Conservation (phyloP, 129 eudicot genomes). For the Lactuca sativa region DNA sequence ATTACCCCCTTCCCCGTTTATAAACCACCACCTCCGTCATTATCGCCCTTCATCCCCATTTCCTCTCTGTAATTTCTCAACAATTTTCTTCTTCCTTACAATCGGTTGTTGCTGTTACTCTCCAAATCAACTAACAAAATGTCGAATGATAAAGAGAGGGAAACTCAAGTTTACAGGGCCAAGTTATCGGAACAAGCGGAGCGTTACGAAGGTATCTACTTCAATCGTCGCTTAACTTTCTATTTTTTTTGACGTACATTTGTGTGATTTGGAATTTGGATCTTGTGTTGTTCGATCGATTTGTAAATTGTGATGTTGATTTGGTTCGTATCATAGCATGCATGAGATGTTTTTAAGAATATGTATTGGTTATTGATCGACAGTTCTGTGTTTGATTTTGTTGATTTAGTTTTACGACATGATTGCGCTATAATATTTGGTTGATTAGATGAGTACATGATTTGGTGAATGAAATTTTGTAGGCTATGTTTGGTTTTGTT, state of each 20-base stretch:
- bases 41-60: slow-evolving; percentile 1
- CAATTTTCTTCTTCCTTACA: not conserved
- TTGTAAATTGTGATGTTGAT: not conserved
- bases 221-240: not conserved
- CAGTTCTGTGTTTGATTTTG: slow-evolving; percentile 4
- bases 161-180: slow-evolving; percentile 79
- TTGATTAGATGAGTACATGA: not conserved
- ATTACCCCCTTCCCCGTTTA: not conserved
- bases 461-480: not conserved
- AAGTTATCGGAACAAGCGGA: slow-evolving; percentile 88
- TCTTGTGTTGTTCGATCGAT: not conserved
- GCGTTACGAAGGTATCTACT: slow-evolving; percentile 65
- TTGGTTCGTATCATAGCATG: not conserved
- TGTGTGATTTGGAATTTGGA: not conserved
- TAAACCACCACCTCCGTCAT: slow-evolving; percentile 24
- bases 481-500: not conserved
- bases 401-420: not conserved
- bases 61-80: slow-evolving; percentile 1
- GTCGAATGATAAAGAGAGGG: slow-evolving; percentile 72
- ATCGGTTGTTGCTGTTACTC: not conserved
- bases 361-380: not conserved
- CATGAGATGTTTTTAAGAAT: not conserved
- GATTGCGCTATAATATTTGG: not conserved
- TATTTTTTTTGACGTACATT: slow-evolving; percentile 4
- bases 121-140: slow-evolving; percentile 30